Evolutionary conservation across 2,329 filamentous ascomycete genomes (phyloP), one percentile per base, ranked within the genome.

Genomic region (Acrocalymma vagum): DNA sequence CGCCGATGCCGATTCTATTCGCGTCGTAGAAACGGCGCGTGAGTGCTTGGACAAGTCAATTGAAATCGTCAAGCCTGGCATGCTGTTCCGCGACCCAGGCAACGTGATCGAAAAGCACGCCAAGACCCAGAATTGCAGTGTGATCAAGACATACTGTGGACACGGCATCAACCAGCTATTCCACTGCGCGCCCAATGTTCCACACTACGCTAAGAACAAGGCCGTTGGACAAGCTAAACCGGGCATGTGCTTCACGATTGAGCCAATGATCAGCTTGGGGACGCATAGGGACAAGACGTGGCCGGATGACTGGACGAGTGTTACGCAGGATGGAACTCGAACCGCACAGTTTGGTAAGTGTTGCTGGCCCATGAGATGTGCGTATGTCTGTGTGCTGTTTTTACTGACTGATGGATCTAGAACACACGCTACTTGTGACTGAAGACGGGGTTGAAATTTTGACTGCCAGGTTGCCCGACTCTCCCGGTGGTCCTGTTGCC

Each of bases 231-330:
- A 88, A 58, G 94, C 92, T 45, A 96, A 96, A 76, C 86, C 90
- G 0, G 94, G 94, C 38, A 96, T 97, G 91, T 96, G 91, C 52
- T 99, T 99, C 63, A 99, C 94, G 1, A 99, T 99, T 48, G 94
- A 99, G 75, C 94, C 94, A 11, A 99, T 99, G 94, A 92, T 99
- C 67, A 91, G 90, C 26, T 72, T 96, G 39, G 94, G 94, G 43
- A 92, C 89, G 47, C 89, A 96, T 72, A 84, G 84, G 50, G 94
- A 99, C 65, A 87, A 94, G 69, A 97, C 91, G 0, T 99, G 94
- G 94, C 94, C 94, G 0, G 94, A 99, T 69, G 90, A 97, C 76
- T 99, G 94, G 94, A 99, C 94, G 1, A 96, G 91, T 71, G 89
- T 90, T 5, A 99, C 94, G 0, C 82, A 86, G 41, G 94, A 99